Conservation (phyloP, 1,284 basidiomycete species). For the Ceratobasidium sp. region DNA sequence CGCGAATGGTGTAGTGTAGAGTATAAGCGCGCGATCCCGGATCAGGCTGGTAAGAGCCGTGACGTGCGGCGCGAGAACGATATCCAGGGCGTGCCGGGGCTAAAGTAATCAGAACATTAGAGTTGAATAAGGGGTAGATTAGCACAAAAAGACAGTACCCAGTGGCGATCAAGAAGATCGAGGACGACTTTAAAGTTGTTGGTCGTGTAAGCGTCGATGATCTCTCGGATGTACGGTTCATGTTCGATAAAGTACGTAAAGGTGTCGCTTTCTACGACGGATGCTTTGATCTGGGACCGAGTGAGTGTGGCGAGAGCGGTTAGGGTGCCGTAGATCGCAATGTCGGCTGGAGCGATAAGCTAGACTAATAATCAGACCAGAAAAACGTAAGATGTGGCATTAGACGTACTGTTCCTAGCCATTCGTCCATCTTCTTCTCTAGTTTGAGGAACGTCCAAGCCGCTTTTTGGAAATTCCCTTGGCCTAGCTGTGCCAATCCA, state of each 20-base stretch:
- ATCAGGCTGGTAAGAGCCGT: slow-evolving; percentile 68
- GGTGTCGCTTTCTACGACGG: slow-evolving; percentile 71
- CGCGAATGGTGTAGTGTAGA: slow-evolving; percentile 87
- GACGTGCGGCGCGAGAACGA: slow-evolving; percentile 76
- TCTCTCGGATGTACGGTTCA: slow-evolving; percentile 83
- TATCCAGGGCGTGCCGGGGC: slow-evolving; percentile 79
- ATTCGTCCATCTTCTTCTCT: slow-evolving; percentile 75
- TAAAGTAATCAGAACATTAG: too few relatives aligned
- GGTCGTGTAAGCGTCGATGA: slow-evolving; percentile 82
- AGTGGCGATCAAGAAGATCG: slow-evolving; percentile 73
- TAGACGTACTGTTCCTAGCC: slow-evolving; percentile 69
- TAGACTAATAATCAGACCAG: slow-evolving; percentile 50
- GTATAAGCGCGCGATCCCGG: slow-evolving; percentile 75
- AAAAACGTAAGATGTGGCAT: neutral
- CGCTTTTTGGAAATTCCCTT: slow-evolving; percentile 78
- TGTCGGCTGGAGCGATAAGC: slow-evolving; percentile 79
- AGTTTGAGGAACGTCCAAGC: slow-evolving; percentile 74
- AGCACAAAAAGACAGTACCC: slow-evolving; percentile 63
- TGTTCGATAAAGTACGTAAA: slow-evolving; percentile 84
- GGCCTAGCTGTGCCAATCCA: slow-evolving; percentile 76
- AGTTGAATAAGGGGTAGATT: too few relatives aligned
- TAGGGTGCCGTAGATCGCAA: slow-evolving; percentile 83
- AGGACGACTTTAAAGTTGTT: slow-evolving; percentile 85
- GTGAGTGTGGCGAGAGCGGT: slow-evolving; percentile 81
- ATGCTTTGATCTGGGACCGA: slow-evolving; percentile 72